Evolutionary conservation across 2,329 filamentous ascomycete genomes (phyloP).

Genomic region (Cytospora chrysosperma): DNA sequence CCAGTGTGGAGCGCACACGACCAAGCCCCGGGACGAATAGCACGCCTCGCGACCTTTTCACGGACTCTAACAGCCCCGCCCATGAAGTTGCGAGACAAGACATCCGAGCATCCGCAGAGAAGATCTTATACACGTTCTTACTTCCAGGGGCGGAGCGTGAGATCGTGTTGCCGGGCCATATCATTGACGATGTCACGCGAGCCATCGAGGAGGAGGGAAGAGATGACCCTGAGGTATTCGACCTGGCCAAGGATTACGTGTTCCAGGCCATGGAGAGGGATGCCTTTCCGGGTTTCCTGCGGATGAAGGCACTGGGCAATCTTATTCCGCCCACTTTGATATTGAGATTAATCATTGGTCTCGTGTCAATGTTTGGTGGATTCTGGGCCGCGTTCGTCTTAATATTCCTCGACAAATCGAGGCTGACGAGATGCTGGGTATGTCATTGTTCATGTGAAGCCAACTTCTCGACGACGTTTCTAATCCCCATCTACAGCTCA

Average conservation of each 20-base stretch:
- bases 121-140: constrained; percentile 97
- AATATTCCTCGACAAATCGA: constrained; percentile 81
- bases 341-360: constrained; percentile 78
- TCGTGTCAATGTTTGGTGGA: constrained; percentile 83
- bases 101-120: constrained; percentile 90
- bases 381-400: constrained; percentile 95
- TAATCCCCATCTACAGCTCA: constrained; percentile 45
- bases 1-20: constrained; percentile 47
- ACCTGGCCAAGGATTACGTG: constrained; percentile 96
- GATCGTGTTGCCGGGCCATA: constrained; percentile 86
- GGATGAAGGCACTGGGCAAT: constrained; percentile 93
- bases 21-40: constrained; percentile 56
- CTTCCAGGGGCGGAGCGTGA: constrained; percentile 94
- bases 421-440: constrained; percentile 81
- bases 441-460: constrained; percentile 34
- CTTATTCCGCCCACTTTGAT: constrained; percentile 89
- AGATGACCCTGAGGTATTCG: constrained; percentile 96
- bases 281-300: constrained; percentile 95
- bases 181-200: constrained; percentile 80
- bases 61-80: constrained; percentile 78
- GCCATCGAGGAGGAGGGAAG: constrained; percentile 88
- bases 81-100: constrained; percentile 86
- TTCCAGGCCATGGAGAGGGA: constrained; percentile 99
- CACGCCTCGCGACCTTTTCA: constrained; percentile 60
- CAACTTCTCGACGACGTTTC: neutral